These are phyloP conservation scores for Artomyces pyxidatus DNA, from an alignment of 768 basidiomycete genomes.

Conservation along the genomic window DNA sequence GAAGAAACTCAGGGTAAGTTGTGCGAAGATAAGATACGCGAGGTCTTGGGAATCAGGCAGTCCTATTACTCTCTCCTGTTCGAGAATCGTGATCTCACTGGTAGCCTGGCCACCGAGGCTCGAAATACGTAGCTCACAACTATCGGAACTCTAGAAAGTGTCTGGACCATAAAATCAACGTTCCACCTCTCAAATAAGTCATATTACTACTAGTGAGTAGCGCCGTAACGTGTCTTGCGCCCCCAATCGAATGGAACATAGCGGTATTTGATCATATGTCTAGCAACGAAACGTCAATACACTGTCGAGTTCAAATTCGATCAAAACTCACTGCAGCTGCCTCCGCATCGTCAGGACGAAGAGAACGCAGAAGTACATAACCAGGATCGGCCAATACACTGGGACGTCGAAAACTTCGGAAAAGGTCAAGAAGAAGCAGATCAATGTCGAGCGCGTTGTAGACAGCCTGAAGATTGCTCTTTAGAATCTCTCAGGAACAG, in stretches of 20 bases:
- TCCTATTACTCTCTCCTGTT: no score
- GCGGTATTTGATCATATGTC: constrained; percentile 99
- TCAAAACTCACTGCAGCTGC: constrained; percentile 78
- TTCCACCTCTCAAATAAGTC: neutral
- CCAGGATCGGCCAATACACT: constrained; percentile 98
- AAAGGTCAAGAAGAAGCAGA: constrained; percentile 74
- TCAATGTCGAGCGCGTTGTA: constrained; percentile 77
- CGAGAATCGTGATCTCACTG: no score
- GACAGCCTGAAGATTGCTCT: constrained; percentile 56
- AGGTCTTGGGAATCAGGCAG: no score
- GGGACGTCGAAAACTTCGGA: constrained; percentile 90
- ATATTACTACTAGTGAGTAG: constrained; percentile 34
- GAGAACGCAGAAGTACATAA: constrained; percentile 93
- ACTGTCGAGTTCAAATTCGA: neutral
- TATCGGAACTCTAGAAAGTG: no score
- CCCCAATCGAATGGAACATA: constrained; percentile 95
- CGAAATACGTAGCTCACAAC: no score
- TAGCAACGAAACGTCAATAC: constrained; percentile 23
- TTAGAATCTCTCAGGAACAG: neutral
- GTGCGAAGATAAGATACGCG: no score
- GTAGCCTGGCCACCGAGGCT: no score
- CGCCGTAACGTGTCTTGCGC: constrained; percentile 82
- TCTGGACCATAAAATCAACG: no score
- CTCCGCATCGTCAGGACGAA: constrained; percentile 93
- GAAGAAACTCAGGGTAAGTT: no score